Evolutionary conservation across 768 basidiomycete genomes (phyloP), one percentile per base, ranked within the genome.

Genomic region (Leucosporidium yakuticum): DNA sequence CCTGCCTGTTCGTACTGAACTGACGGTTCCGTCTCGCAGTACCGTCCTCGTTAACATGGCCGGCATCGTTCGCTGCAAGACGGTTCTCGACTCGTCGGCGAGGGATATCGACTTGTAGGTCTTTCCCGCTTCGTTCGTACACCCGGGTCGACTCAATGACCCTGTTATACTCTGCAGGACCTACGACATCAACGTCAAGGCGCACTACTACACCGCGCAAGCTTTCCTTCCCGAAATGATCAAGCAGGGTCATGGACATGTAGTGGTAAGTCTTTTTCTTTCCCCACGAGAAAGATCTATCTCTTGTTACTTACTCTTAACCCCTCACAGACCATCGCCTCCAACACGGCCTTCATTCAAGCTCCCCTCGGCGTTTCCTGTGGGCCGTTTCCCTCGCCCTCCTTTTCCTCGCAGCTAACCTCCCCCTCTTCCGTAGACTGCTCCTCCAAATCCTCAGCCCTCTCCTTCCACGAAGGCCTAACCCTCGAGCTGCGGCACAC

Each of bases 1-100:
- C n/a, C n/a, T n/a, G n/a, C n/a, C n/a, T n/a, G n/a, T n/a, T n/a
- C n/a, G n/a, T n/a, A n/a, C n/a, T n/a, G n/a, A n/a, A n/a, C n/a
- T n/a, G n/a, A n/a, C n/a, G n/a, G 39, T 23, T 60, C 31, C 83
- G 89, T 67, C 90, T 90, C 0, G 2, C 63, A 71, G 70, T 23
- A 96, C 96, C 0, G 83, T 97, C 49, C 80, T 99, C 29, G 82
- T 99, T 74, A 98, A 97, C 80, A 97, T 95, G 76, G 96, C 95
- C 0, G 96, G 94, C 25, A 86, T 96, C 65, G 90, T 89, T 31
- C 90, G 93, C 79, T 92, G 93, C 31, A 94, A 93, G 74, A 80
- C 87, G 3, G 80, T 99, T 39, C 80, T 94, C 19, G 93, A 97
- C 75, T 81, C 96, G 66, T 81, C 79, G 3, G 84, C 88, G 7